Base-by-base conservation (phyloP, 2,329 filamentous ascomycete genomes). In the Corinectria fuckeliana region DNA sequence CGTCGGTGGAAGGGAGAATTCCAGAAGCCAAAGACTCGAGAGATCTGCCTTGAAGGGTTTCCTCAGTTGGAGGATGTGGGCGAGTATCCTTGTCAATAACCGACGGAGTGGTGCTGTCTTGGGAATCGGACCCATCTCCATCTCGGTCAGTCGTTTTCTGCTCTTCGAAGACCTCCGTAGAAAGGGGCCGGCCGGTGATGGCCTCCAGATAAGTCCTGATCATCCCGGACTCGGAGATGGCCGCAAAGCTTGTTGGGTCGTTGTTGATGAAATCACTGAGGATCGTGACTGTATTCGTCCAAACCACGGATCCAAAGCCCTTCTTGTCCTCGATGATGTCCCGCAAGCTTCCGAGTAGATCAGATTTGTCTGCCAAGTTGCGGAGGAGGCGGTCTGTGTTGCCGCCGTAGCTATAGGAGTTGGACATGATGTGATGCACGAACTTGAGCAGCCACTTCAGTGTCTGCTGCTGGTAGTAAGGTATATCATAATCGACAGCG, bases 241-340 rank as follows among this genome's bases (percentile, higher is more conserved):
- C 92, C 25, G 92, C 90, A 74, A 97, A 99, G 75, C 95, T 99
- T 1, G 95, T 99, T 0, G 95, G 95, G 71, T 99, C 95, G 72
- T 98, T 97, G 77, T 99, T 96, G 69, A 99, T 96, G 76, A 99
- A 99, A 69, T 92, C 94, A 72, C 92, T 95, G 50, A 99, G 81
- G 56, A 97, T 94, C 54, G 90, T 93, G 62, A 97, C 92, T 6
- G 93, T 91, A 73, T 93, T 93, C 48, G 93, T 97, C 95, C 95
- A 99, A 5, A 98, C 92, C 59, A 95, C 90, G 2, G 94, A 95
- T 11, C 95, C 95, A 73, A 93, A 99, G 34, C 88, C 82, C 51
- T 82, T 82, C 34, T 91, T 89, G 69, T 96, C 90, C 63, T 90
- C 88, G 63, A 97, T 90, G 44, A 99, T 91, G 34, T 88, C 84